Evolutionary conservation across 495 filamentous ascomycete species (phyloP).

Genomic region (Podospora bellae-mahoneyi): DNA sequence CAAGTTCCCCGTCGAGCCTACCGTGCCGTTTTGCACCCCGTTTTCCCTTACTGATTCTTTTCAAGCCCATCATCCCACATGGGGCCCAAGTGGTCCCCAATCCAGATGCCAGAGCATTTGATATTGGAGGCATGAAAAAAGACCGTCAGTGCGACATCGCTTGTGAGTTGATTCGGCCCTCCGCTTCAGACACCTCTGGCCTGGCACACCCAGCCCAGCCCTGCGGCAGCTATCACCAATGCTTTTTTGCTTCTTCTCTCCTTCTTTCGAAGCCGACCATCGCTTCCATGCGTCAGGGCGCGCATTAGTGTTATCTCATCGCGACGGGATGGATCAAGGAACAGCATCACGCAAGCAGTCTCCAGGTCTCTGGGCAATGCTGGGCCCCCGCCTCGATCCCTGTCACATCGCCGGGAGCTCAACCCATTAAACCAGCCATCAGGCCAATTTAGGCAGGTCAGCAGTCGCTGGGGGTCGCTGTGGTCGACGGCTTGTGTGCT

Average conservation of each 20-base stretch:
- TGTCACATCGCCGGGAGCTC: conserved; percentile 24
- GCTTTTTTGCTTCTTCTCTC: conserved; percentile 5
- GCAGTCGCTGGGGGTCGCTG: conserved; percentile 22
- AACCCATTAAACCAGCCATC: conserved; percentile 33
- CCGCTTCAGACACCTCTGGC: background rate
- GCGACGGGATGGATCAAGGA: conserved; percentile 16
- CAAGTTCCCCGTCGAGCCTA: conserved; percentile 9
- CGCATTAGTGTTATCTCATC: conserved; percentile 23
- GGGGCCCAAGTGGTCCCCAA: background rate
- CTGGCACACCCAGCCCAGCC: background rate
- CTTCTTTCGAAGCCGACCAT: conserved; percentile 8
- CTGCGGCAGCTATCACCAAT: background rate
- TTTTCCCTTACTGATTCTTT: background rate
- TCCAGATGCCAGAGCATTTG: background rate
- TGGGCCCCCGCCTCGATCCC: conserved; percentile 32
- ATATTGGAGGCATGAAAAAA: background rate
- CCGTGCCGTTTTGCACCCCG: background rate
- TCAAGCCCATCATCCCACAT: background rate
- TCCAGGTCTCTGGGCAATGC: conserved; percentile 8
- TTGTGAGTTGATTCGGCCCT: conserved; percentile 7
- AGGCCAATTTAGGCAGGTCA: conserved; percentile 40
- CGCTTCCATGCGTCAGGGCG: conserved; percentile 11
- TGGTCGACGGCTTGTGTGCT: conserved; percentile 20
- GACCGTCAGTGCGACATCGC: conserved; percentile 11
- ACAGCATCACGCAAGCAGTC: background rate